Percentiles rank a stretch among this genome's conserved stretches.
Evolutionary conservation across 2,329 filamentous ascomycete species (phyloP).

Genomic region (Aspergillus neoniger): DNA sequence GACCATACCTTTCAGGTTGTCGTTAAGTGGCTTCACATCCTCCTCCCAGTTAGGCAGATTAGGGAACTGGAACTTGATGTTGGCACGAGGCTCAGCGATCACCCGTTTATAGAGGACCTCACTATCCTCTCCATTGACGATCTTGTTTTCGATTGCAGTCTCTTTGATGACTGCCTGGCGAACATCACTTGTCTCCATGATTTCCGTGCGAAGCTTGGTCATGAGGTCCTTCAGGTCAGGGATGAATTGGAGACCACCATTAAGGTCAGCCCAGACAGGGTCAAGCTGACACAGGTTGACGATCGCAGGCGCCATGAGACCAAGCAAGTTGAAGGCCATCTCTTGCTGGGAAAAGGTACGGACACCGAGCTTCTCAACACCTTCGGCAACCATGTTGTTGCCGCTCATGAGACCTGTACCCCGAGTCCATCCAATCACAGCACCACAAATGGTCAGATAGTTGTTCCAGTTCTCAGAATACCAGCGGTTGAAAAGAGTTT

Average conservation of each 20-base stretch:
- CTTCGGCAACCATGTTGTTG: slow-evolving; percentile 97
- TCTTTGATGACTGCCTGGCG: slow-evolving; percentile 93
- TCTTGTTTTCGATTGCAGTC: slow-evolving; percentile 93
- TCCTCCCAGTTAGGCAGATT: slow-evolving; percentile 85
- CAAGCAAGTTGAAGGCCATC: slow-evolving; percentile 98
- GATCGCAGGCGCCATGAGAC: slow-evolving; percentile 90
- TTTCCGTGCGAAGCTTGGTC: slow-evolving; percentile 88
- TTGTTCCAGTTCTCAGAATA: slow-evolving; percentile 96
- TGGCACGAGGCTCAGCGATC: slow-evolving; percentile 87
- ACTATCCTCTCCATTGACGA: slow-evolving; percentile 90
- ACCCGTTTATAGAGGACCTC: slow-evolving; percentile 95
- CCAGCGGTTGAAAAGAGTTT: slow-evolving; percentile 98
- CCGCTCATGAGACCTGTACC: slow-evolving; percentile 97
- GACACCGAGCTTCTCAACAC: slow-evolving; percentile 93
- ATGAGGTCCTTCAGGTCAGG: slow-evolving; percentile 93
- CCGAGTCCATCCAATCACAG: slow-evolving; percentile 98
- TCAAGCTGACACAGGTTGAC: slow-evolving; percentile 94
- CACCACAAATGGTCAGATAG: slow-evolving; percentile 97
- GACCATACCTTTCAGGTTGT: slow-evolving; percentile 92
- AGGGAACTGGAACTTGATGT: slow-evolving; percentile 98
- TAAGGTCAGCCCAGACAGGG: slow-evolving; percentile 95
- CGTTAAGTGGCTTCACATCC: slow-evolving; percentile 86
- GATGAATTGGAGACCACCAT: slow-evolving; percentile 96
- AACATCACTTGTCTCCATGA: slow-evolving; percentile 92
- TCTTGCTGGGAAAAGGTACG: slow-evolving; percentile 99